Conservation (phyloP, 441 rosid genomes). For the Populus hybrid region DNA sequence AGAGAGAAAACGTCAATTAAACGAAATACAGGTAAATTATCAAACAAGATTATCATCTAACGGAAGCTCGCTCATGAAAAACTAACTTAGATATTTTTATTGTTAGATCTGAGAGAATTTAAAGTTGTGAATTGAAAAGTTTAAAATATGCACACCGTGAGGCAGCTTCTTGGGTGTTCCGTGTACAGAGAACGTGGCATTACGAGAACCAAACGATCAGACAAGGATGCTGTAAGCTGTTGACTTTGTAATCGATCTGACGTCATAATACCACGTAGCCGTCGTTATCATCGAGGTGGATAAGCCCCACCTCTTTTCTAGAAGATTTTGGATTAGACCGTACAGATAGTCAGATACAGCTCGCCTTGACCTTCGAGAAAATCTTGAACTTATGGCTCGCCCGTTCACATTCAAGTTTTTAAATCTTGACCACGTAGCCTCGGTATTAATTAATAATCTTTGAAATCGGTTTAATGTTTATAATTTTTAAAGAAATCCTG, state of each 20-base stretch:
- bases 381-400: background rate
- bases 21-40: too few species aligned
- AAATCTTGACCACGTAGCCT: too few species aligned
- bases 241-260: background rate
- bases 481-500: background rate
- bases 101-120: too few species aligned
- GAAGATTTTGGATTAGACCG: background rate
- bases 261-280: background rate
- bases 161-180: background rate
- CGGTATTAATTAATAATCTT: background rate
- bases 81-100: too few species aligned
- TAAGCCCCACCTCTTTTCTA: background rate
- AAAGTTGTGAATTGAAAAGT: too few species aligned
- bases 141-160: too few species aligned
- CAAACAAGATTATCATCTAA: too few species aligned
- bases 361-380: slow-evolving; percentile 9
- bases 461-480: background rate
- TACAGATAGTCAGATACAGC: background rate
- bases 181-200: background rate
- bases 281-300: background rate
- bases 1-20: too few species aligned
- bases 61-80: too few species aligned
- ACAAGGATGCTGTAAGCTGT: background rate
- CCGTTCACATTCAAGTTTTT: background rate
- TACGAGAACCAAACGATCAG: background rate